These are phyloP conservation scores for Acanthamoeba triangularis DNA, from an alignment of 208 protist genomes.

Conservation along the genomic window DNA sequence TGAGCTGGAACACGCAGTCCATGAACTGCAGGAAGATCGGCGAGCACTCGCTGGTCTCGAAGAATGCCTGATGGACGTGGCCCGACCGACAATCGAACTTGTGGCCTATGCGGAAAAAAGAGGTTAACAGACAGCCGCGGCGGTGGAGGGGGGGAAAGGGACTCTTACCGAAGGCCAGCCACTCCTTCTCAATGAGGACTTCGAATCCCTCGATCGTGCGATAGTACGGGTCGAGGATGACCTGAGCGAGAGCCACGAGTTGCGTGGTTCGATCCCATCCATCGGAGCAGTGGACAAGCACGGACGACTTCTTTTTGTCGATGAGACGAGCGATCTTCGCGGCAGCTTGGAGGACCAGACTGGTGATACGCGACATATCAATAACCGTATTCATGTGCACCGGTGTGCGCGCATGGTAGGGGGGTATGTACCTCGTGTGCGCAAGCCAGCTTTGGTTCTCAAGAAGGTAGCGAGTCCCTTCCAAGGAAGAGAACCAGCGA, in stretches of 20 bases:
- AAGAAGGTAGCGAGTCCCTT: conserved; percentile 71
- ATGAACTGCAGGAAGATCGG: conserved; percentile 90
- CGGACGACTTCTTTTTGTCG: conserved; percentile 78
- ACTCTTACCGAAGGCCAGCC: conserved; percentile 93
- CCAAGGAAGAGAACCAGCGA: conserved; percentile 73
- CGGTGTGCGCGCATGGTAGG: no score
- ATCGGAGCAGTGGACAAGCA: conserved; percentile 88
- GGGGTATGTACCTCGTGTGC: conserved; percentile 42
- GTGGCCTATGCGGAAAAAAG: conserved; percentile 85
- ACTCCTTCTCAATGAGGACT: conserved; percentile 97
- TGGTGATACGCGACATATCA: neutral
- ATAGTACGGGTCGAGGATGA: conserved; percentile 97
- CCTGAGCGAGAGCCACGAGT: conserved; percentile 90
- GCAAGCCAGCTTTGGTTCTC: conserved; percentile 70
- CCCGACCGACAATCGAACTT: conserved; percentile 91
- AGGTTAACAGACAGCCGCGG: neutral
- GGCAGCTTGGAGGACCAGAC: conserved; percentile 73
- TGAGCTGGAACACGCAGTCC: conserved; percentile 89
- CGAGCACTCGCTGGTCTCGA: conserved; percentile 78
- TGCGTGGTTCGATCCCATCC: conserved; percentile 98
- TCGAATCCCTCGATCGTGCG: conserved; percentile 90
- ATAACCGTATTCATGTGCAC: neutral
- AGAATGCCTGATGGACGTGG: conserved; percentile 51
- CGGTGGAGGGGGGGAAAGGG: neutral
- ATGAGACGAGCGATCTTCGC: conserved; percentile 79